Evolutionary conservation across 306 rosid species (phyloP).

Genomic region (Dicorynia guianensis): DNA sequence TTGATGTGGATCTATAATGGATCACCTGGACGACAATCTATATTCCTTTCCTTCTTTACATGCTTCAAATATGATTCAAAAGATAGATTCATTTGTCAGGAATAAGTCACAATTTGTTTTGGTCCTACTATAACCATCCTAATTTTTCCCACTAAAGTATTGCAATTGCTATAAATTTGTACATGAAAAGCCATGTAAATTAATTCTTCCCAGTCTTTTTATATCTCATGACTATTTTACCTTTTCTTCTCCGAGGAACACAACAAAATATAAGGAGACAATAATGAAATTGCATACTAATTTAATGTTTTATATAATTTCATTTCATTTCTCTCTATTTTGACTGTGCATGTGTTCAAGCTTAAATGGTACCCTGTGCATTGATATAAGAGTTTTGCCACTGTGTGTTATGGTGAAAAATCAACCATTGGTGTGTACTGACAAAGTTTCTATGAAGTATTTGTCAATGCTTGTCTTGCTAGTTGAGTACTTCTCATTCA

Average conservation of each 20-base stretch:
- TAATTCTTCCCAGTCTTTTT: not conserved
- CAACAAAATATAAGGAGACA: not conserved
- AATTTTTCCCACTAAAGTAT: not conserved
- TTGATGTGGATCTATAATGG: not conserved
- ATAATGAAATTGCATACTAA: not conserved
- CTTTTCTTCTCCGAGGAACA: not conserved
- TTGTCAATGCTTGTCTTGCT: conserved; percentile 6
- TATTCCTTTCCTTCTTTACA: not conserved
- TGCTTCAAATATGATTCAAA: not conserved
- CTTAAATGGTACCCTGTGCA: not conserved
- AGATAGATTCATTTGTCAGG: not conserved
- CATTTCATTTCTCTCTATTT: conserved; percentile 21
- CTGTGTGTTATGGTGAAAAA: conserved; percentile 22
- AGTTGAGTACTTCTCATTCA: conserved; percentile 22
- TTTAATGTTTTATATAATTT: not conserved
- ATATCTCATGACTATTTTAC: not conserved
- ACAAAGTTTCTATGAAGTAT: conserved; percentile 9
- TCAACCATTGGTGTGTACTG: not conserved
- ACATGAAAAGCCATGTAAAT: not conserved
- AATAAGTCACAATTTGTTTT: not conserved
- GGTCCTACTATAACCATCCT: not conserved
- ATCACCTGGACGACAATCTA: not conserved
- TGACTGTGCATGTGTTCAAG: not conserved
- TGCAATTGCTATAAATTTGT: not conserved
- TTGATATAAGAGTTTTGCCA: not conserved